Evolutionary conservation across 1,284 basidiomycete genomes (phyloP).

Genomic region (Earliella scabrosa): DNA sequence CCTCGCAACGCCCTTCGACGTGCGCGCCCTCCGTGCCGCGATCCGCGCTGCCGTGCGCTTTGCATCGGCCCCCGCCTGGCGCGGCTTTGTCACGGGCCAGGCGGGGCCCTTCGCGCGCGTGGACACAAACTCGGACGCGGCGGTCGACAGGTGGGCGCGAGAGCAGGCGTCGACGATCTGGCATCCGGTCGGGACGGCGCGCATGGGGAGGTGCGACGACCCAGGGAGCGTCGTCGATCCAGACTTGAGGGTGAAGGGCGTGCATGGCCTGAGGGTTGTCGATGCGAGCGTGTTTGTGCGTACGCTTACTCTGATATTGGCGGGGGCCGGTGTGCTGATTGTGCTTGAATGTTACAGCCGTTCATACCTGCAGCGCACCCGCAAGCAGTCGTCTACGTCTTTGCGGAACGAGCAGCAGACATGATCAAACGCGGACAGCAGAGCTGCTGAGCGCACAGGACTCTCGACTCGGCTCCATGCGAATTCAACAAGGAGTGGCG

Average conservation of each 20-base stretch:
- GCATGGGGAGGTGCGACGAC: slow-evolving; percentile 25
- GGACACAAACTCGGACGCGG: slow-evolving; percentile 17
- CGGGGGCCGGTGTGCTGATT: neutral
- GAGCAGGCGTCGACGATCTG: slow-evolving; percentile 17
- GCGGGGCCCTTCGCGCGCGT: slow-evolving; percentile 14
- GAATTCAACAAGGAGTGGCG: no score
- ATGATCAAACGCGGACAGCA: slow-evolving; percentile 15
- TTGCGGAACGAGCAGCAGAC: slow-evolving; percentile 25
- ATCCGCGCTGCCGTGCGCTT: slow-evolving; percentile 17
- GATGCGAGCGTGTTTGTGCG: slow-evolving; percentile 35
- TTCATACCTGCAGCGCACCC: slow-evolving; percentile 23
- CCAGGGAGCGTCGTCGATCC: slow-evolving; percentile 30
- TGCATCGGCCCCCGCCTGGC: slow-evolving; percentile 20
- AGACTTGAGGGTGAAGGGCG: slow-evolving; percentile 31
- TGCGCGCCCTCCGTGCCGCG: slow-evolving; percentile 15
- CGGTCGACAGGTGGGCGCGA: slow-evolving; percentile 23
- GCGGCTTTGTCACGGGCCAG: slow-evolving; percentile 20
- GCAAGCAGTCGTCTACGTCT: slow-evolving; percentile 19
- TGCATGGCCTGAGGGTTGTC: slow-evolving; percentile 29
- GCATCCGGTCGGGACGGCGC: slow-evolving; percentile 31
- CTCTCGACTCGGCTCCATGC: no score
- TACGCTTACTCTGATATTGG: neutral
- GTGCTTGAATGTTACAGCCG: slow-evolving; percentile 7
- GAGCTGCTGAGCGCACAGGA: neutral
- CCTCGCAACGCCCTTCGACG: slow-evolving; percentile 24